Base-by-base conservation (phyloP, 768 basidiomycete genomes). In the Boletus pseudo-olivaceus region DNA sequence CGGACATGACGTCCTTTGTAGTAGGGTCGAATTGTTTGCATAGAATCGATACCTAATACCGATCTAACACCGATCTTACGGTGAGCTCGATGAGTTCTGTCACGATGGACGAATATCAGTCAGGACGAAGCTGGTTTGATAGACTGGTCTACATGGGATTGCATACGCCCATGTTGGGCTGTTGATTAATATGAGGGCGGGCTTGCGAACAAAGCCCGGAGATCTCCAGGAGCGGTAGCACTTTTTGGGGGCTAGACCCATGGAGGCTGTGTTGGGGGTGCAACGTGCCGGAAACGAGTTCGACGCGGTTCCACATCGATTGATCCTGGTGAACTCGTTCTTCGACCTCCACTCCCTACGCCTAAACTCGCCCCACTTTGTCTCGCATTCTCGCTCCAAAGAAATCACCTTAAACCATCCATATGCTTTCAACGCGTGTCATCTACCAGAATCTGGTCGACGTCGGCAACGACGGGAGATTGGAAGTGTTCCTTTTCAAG, bases 401-500 rank as follows among this genome's bases (percentile, higher is more conserved):
- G n/a, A 49, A 19, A 2, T 7, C 39, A 38, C 7, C 27, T 6
- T 26, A 42, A 37, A 56, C 8, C 48, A 49, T 38, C 47, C 34
- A 26, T 10, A 61, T 64, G 56, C 33, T 52, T 6, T 17, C 47
- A 12, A 57, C 56, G 34, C 67, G 64, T 1, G n/a, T 57, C 8
- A 52, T 70, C 30, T 41, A 63, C 29, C 70, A 72, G 39, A 67
- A 67, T 40, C 61, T 70, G 33, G 27, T 70, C 42, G 47, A 68
- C 15, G 44, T 59, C 6, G 69, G 64, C 49, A 59, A 20, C 33
- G 66, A 67, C 41, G 60, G 65, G 33, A 66, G 27, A 27, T 51
- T 71, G 23, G 53, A 60, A 0, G 43, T 63, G 29, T 12, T 50
- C 23, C 17, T 59, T 12, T 29, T 60, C 49, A 58, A 53, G 15